A percentile compares a stretch with the other conserved stretches of the same genome.
Evolutionary conservation across 2,329 filamentous ascomycete species (phyloP).

Genomic region (Arthrobotrys entomopaga): DNA sequence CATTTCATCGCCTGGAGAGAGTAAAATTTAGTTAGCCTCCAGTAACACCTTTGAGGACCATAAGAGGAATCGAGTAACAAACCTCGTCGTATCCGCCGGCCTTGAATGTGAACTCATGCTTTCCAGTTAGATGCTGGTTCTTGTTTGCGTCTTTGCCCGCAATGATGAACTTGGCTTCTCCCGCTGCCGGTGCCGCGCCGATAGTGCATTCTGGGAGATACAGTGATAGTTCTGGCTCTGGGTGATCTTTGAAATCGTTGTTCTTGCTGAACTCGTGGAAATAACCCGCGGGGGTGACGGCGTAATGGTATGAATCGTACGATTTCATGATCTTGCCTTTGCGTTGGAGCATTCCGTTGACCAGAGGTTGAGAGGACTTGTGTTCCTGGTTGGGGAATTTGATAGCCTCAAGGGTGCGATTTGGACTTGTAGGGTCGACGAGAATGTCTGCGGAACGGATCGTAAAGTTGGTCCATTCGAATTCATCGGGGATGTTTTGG

Average conservation of each 20-base stretch:
- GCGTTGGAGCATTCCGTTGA: constrained; percentile 88
- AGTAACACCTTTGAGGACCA: not conserved
- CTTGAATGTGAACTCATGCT: constrained; percentile 59
- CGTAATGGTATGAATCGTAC: constrained; percentile 85
- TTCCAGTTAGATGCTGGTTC: constrained; percentile 63
- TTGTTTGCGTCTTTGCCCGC: constrained; percentile 93
- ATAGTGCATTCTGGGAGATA: constrained; percentile 91
- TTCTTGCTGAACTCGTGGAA: constrained; percentile 97
- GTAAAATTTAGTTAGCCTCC: not conserved
- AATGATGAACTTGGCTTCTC: constrained; percentile 86
- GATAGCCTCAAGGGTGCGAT: constrained; percentile 78
- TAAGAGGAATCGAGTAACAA: not conserved
- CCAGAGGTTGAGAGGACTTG: constrained; percentile 78
- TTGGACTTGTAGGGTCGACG: constrained; percentile 78
- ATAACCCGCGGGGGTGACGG: constrained; percentile 86
- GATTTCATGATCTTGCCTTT: constrained; percentile 74
- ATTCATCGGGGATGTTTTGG: constrained; percentile 81
- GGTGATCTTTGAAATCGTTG: constrained; percentile 72
- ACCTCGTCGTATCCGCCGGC: constrained; percentile 56
- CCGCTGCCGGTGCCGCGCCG: constrained; percentile 67
- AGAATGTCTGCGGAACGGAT: constrained; percentile 76
- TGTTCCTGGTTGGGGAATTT: constrained; percentile 91
- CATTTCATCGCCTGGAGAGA: constrained; percentile 56
- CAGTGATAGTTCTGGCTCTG: constrained; percentile 84
- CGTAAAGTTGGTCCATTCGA: constrained; percentile 90